Conservation (phyloP, 768 basidiomycete species). For the Cantharellus cinnabarinus region DNA sequence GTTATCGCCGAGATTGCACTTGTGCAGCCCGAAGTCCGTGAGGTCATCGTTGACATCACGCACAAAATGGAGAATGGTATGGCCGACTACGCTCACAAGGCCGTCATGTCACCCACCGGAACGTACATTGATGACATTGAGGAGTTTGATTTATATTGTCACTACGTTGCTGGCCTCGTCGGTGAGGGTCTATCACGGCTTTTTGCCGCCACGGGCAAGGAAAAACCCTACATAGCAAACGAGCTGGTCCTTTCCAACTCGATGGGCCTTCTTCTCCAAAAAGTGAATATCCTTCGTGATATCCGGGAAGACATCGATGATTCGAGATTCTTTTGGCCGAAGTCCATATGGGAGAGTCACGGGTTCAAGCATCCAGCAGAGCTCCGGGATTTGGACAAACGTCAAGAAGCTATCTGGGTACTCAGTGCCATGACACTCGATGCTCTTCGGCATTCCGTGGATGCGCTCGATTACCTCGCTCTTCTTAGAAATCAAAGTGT, state of each 20-base stretch:
- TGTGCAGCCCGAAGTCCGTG: slow-evolving; percentile 25
- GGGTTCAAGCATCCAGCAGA: slow-evolving; percentile 56
- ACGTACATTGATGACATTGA: slow-evolving; percentile 53
- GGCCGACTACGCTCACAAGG: slow-evolving; percentile 84
- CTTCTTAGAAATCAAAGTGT: slow-evolving; percentile 77
- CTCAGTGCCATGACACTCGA: slow-evolving; percentile 82
- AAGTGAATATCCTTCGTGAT: slow-evolving; percentile 96
- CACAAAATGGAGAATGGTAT: slow-evolving; percentile 79
- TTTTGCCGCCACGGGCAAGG: slow-evolving; percentile 71
- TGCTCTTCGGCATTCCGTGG: slow-evolving; percentile 62
- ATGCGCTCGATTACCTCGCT: slow-evolving; percentile 75
- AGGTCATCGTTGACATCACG: neutral
- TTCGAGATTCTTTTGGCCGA: slow-evolving; percentile 81
- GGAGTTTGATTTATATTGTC: slow-evolving; percentile 95
- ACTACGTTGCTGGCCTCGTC: slow-evolving; percentile 94
- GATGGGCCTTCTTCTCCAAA: slow-evolving; percentile 91
- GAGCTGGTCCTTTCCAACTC: slow-evolving; percentile 82
- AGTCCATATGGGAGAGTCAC: slow-evolving; percentile 71
- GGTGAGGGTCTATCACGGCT: slow-evolving; percentile 86
- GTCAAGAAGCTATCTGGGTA: slow-evolving; percentile 53
- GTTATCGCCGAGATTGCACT: slow-evolving; percentile 63
- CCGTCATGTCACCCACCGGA: slow-evolving; percentile 41
- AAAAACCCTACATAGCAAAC: slow-evolving; percentile 45
- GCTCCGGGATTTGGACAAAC: slow-evolving; percentile 34
- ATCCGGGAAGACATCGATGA: slow-evolving; percentile 80